Conservation (phyloP, 2,329 filamentous ascomycete genomes). For the Ampelomyces quisqualis region DNA sequence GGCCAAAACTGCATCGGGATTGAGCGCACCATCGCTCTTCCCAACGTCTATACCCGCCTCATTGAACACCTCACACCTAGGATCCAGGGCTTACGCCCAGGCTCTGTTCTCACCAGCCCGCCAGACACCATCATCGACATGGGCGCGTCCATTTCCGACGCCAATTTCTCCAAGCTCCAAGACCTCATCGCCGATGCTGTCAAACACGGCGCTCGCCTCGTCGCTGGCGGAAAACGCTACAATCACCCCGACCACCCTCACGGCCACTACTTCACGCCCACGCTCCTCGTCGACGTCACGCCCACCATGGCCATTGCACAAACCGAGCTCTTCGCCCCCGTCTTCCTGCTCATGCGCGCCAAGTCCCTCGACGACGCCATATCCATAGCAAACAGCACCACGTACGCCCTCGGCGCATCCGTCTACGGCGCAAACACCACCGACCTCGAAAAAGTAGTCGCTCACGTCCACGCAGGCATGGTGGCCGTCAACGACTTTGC, state of each 20-base stretch:
- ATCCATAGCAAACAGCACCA: constrained; percentile 75
- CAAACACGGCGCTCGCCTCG: constrained; percentile 71
- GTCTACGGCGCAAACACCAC: constrained; percentile 73
- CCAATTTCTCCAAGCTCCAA: constrained; percentile 75
- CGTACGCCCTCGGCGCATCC: constrained; percentile 83
- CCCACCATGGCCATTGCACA: constrained; percentile 82
- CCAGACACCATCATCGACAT: constrained; percentile 64
- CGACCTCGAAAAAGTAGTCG: constrained; percentile 64
- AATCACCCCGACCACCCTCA: constrained; percentile 70
- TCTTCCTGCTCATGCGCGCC: constrained; percentile 83
- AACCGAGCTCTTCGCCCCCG: constrained; percentile 88
- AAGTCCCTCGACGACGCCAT: constrained; percentile 67
- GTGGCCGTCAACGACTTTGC: constrained; percentile 95
- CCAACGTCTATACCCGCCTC: constrained; percentile 72
- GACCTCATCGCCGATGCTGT: constrained; percentile 75
- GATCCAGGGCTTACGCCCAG: constrained; percentile 73
- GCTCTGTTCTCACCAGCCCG: constrained; percentile 61
- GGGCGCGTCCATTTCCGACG: constrained; percentile 83
- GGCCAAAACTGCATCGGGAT: constrained; percentile 98
- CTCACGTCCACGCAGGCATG: constrained; percentile 77
- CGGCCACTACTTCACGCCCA: constrained; percentile 92
- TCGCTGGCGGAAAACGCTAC: constrained; percentile 74
- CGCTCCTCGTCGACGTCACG: constrained; percentile 86
- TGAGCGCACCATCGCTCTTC: constrained; percentile 83
- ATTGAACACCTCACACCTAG: constrained; percentile 69